Base-by-base conservation (phyloP, 148 eudicot species). In the Amaranthus palmeri region DNA sequence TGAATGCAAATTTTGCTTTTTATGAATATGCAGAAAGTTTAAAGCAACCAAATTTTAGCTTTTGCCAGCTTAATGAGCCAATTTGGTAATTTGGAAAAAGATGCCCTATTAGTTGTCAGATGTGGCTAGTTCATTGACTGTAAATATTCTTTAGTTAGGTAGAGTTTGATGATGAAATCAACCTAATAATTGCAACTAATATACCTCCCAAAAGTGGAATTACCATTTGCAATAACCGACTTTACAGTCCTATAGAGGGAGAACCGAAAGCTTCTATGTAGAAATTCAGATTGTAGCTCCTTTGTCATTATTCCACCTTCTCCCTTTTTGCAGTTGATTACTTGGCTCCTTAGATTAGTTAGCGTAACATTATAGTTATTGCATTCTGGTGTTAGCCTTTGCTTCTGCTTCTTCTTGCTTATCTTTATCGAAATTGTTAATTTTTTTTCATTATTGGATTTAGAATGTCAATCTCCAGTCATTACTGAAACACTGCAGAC, bases 141-240 rank as follows among this genome's bases (percentile, higher is more conserved):
- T 56, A 44, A 59, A 10, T 11, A 4, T 57, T 2, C 51, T n/a
- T 57, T 70, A 45, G 51, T 10, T 18, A 45, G 73, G 43, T 70
- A 70, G 64, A 46, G 45, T 42, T 72, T 51, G 60, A 61, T 42
- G 61, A 12, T 72, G 18, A 8, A n/a, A 62, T 64, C 46, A 52
- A 64, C 51, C 67, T 64, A 64, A 45, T 64, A 15, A 65, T 47
- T 15, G 40, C 46, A 40, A 25, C 15, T 63, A 36, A 65, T 48
- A 46, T 71, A 36, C 18, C 48, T 61, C 3, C 15, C 17, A 9
- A 54, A 61, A 58, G 10, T 51, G 40, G 13, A 72, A 60, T 47
- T 40, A 48, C 47, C 48, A 40, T 47, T 46, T 59, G 25, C 17
- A 54, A 40, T 13, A 25, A 25, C 36, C 2, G 36, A 25, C 36